These are phyloP conservation scores for Fusarium brachygibbosum DNA, from an alignment of 2,329 filamentous ascomycete genomes.

Conservation along the genomic window DNA sequence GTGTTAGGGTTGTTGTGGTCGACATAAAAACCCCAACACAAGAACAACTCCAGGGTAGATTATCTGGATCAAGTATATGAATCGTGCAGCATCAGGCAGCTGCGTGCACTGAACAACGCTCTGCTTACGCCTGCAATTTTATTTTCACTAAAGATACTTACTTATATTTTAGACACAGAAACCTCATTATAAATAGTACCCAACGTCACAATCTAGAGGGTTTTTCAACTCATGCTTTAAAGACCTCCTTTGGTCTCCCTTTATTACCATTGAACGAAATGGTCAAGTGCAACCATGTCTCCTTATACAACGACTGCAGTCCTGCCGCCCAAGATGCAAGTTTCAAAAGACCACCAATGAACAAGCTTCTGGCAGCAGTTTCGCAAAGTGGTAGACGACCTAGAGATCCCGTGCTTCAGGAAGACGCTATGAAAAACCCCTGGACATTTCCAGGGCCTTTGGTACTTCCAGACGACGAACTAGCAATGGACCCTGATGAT, in stretches of 20 bases:
- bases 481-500: slow-evolving; percentile 66
- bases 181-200: too few species aligned
- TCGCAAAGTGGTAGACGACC: slow-evolving; percentile 44
- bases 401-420: slow-evolving; percentile 24
- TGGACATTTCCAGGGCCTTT: slow-evolving; percentile 69
- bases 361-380: slow-evolving; percentile 30
- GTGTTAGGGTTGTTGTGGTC: neutral
- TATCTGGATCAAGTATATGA: neutral
- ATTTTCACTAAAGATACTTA: neutral
- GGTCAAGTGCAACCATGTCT: slow-evolving; percentile 3
- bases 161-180: too few species aligned
- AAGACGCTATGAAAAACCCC: slow-evolving; percentile 32
- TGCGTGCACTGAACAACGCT: neutral
- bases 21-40: neutral
- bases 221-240: too few species aligned
- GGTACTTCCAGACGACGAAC: slow-evolving; percentile 70
- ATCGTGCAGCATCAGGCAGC: neutral
- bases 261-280: neutral
- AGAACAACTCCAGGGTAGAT: neutral
- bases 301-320: slow-evolving; percentile 24
- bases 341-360: slow-evolving; percentile 23
- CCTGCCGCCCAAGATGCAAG: slow-evolving; percentile 23
- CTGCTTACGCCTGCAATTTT: neutral
- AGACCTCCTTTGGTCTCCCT: too few species aligned
- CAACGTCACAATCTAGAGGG: too few species aligned